Conservation (phyloP, 306 rosid genomes). For the Vicia villosa region DNA sequence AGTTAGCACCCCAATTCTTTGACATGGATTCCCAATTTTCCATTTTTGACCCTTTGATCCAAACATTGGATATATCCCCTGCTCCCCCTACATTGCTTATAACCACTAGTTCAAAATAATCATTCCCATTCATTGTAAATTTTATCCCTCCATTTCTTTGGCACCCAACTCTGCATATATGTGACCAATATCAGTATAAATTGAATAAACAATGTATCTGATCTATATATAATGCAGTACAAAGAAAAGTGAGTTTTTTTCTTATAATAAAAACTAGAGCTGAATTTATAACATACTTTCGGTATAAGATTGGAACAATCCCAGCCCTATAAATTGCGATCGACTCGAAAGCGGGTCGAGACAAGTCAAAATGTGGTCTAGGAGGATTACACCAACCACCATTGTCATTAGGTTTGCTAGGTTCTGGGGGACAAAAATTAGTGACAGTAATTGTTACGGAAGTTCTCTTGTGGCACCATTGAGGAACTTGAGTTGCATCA, state of each 20-base stretch:
- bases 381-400: slow-evolving; percentile 82
- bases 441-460: slow-evolving; percentile 67
- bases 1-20: slow-evolving; percentile 59
- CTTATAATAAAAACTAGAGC: too few species aligned
- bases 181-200: neutral
- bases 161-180: slow-evolving; percentile 53
- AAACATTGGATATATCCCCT: slow-evolving; percentile 55
- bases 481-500: slow-evolving; percentile 45
- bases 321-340: slow-evolving; percentile 64
- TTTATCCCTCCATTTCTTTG: slow-evolving; percentile 52
- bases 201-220: too few species aligned
- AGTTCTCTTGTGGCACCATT: slow-evolving; percentile 64
- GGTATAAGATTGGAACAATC: slow-evolving; percentile 50
- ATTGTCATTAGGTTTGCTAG: slow-evolving; percentile 47
- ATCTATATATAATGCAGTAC: too few species aligned
- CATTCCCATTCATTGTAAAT: slow-evolving; percentile 53
- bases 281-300: slow-evolving; percentile 41
- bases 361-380: slow-evolving; percentile 65
- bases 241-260: too few species aligned
- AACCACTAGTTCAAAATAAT: slow-evolving; percentile 55
- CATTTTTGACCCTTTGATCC: slow-evolving; percentile 60
- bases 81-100: slow-evolving; percentile 57
- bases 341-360: slow-evolving; percentile 56
- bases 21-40: slow-evolving; percentile 59
- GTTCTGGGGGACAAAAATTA: slow-evolving; percentile 74